Evolutionary conservation across 495 filamentous ascomycete genomes (phyloP).

Genomic region (Aspergillus campestris): DNA sequence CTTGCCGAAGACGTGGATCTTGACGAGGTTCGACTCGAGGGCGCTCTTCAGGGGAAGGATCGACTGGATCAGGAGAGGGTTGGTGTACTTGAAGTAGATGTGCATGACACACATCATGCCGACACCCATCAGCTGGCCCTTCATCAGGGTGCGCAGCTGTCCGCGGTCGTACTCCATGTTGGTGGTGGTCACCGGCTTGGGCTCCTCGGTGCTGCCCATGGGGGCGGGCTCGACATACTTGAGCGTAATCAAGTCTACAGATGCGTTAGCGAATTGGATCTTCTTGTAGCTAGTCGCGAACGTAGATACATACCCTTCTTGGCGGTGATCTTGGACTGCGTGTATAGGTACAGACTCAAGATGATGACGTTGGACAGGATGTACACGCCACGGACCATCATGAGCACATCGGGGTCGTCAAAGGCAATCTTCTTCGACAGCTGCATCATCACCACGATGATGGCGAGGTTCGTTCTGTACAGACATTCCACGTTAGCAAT

Average conservation of each 20-base stretch:
- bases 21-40: slow-evolving; percentile 86
- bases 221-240: slow-evolving; percentile 95
- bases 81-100: slow-evolving; percentile 98
- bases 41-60: slow-evolving; percentile 96
- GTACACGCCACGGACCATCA: slow-evolving; percentile 74
- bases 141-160: slow-evolving; percentile 75
- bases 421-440: slow-evolving; percentile 92
- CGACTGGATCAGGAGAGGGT: slow-evolving; percentile 95
- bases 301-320: slow-evolving; percentile 72
- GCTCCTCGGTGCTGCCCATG: slow-evolving; percentile 85
- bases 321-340: slow-evolving; percentile 71
- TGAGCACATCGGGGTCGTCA: slow-evolving; percentile 81
- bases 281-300: not conserved
- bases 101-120: slow-evolving; percentile 99
- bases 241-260: slow-evolving; percentile 83
- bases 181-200: slow-evolving; percentile 92
- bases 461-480: slow-evolving; percentile 77
- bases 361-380: slow-evolving; percentile 86
- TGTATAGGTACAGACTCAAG: slow-evolving; percentile 70
- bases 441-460: slow-evolving; percentile 98
- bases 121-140: slow-evolving; percentile 86
- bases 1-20: slow-evolving; percentile 88
- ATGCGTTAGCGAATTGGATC: not conserved
- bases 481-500: slow-evolving; percentile 2
- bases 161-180: slow-evolving; percentile 83